Evolutionary conservation across 176 grass and related monocot genomes (phyloP), one percentile per base, ranked within the genome.

Genomic region (Phyllostachys edulis): DNA sequence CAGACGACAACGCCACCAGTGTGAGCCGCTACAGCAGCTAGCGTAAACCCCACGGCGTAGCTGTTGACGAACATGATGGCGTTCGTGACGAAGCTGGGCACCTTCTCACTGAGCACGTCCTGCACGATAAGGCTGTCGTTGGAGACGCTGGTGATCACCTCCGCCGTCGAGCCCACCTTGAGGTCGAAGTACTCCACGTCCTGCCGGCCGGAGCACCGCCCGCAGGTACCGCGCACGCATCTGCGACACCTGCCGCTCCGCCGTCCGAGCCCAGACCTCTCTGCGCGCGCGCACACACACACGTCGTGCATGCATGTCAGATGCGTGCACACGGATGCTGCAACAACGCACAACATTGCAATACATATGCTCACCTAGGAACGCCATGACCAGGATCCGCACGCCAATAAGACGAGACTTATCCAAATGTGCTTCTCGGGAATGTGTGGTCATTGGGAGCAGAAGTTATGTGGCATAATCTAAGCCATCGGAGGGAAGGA

Each of bases 141-240:
- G 73, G 96, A 98, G 50, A 98, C 93, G 86, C 96, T 92, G 54
- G 96, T 88, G 80, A 98, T 88, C 86, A 98, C 96, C 76, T 98
- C 96, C 40, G 89, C 87, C 10, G 93, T 91, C 0, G 96, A 92
- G 0, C 87, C 96, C 0, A 77, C 90, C 74, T 92, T 95, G 45
- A 98, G 89, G 83, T 98, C 96, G 68, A 98, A 98, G 86, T 95
- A 98, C 96, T 93, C 96, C 45, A 95, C 89, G 82, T 98, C 96
- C 76, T 98, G 96, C 81, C 96, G 32, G 32, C 32, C 32, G 82
- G 72, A 98, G 87, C 62, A 98, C 96, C 8, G 96, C 96, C 24
- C 76, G 77, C 4, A 98, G 93, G 77, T 98, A 98, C 54, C 85
- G 57, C 11, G 73, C 93, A 9, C 96, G 91, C 96, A 98, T 98